A percentile compares a stretch with the other conserved stretches of the same genome.
Conservation (phyloP, 345 rosid species). For the Diplotaxis tenuifolia region DNA sequence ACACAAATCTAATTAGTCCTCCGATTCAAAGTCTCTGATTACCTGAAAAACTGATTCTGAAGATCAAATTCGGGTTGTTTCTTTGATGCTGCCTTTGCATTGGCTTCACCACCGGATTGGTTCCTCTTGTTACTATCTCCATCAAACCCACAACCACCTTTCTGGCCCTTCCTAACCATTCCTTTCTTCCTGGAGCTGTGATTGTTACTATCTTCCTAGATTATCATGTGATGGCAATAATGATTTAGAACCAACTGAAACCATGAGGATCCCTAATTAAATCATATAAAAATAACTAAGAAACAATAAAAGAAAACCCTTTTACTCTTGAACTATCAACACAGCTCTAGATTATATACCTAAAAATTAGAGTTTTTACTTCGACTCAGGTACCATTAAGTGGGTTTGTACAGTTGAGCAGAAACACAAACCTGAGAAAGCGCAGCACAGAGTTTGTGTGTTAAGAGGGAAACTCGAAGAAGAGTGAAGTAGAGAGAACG, state of each 20-base stretch:
- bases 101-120: slow-evolving; percentile 29
- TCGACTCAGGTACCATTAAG: neutral
- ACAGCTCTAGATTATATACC: neutral
- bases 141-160: slow-evolving; percentile 49
- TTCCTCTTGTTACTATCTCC: slow-evolving; percentile 41
- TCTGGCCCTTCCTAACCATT: slow-evolving; percentile 51
- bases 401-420: neutral
- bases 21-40: slow-evolving; percentile 23
- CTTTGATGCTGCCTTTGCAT: slow-evolving; percentile 36
- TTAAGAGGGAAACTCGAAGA: neutral
- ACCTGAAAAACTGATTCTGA: slow-evolving; percentile 60
- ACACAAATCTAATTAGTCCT: slow-evolving; percentile 32
- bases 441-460: slow-evolving; percentile 5
- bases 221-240: slow-evolving; percentile 34
- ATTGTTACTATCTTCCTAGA: slow-evolving; percentile 38
- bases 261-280: slow-evolving; percentile 36
- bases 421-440: slow-evolving; percentile 22
- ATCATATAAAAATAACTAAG: neutral
- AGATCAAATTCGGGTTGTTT: slow-evolving; percentile 45
- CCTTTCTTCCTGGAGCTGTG: slow-evolving; percentile 43
- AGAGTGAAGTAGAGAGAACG: neutral
- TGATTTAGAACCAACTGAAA: no score
- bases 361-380: slow-evolving; percentile 1
- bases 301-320: no score
- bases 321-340: neutral